Evolutionary conservation across 352 stramenopile genomes (phyloP), one percentile per base, ranked within the genome.

Genomic region (Thraustochytrium striatum): DNA sequence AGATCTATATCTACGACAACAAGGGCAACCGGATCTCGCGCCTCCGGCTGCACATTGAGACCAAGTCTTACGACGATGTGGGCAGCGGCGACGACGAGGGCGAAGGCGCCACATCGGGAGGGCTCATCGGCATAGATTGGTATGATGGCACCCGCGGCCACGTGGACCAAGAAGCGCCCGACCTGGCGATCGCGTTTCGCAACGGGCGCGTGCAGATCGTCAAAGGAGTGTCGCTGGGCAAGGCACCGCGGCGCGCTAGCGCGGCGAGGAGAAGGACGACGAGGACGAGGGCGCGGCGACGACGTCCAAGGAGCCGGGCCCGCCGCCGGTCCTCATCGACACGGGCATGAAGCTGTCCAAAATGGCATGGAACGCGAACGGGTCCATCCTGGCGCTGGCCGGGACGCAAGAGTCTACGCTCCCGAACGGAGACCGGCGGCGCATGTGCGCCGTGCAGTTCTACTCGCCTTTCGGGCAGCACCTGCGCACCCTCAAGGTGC

Each of bases 171-270:
- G 53, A 61, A 11, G 90, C 89, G 1, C 92, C 92, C 0, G 94
- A 91, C 36, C 86, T 97, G 13, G 91, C 89, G 2, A 92, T 97
- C 35, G 93, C 91, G 0, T 97, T 97, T 79, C 89, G 87, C 1
- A 91, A 94, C 61, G 93, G 93, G 8, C 90, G 88, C 78, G 89
- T 97, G n/a, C 92, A 97, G 82, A 88, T 97, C 73, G 93, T 88
- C 35, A 89, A 91, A 32, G 90, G 91, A 9, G 84, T 89, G 2
- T 28, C 39, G 9, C n/a, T n/a, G 72, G 2, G 78, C 7, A 57
- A 79, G 25, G 30, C 33, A 28, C 5, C 33, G 3, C 7, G 3
- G 39, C 7, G 8, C 5, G 9, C 61, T 53, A 39, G 5, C 5
- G 19, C 25, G 35, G 38, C 25, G 47, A 69, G 65, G 61, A 79